phyloP scores from a whole-genome alignment of 2,329 filamentous ascomycete genomes.

The Trematosphaeria pertusa region DNA sequence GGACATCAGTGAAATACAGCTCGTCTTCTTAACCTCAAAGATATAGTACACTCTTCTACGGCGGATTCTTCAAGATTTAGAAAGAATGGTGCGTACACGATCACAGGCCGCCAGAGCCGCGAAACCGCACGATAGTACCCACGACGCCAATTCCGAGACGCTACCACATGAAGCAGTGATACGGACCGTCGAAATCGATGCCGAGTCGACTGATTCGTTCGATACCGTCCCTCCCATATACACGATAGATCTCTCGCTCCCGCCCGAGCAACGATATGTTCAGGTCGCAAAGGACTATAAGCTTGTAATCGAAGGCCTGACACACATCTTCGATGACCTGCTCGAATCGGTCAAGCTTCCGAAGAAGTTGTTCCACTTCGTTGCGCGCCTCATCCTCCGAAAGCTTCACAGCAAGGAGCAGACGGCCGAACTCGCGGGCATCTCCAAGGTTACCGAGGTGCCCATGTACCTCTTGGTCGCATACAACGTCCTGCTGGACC shows the following conservation, averaged over 20 bases:
- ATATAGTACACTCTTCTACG: too few relatives aligned
- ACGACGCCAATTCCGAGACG: too few relatives aligned
- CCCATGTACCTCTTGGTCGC: constrained; percentile 66
- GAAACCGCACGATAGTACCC: too few relatives aligned
- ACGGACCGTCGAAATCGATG: not conserved
- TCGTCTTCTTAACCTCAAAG: too few relatives aligned
- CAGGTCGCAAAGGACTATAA: constrained; percentile 57
- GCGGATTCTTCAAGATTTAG: too few relatives aligned
- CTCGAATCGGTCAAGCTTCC: constrained; percentile 38
- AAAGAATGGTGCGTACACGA: too few relatives aligned
- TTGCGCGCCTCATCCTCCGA: constrained; percentile 58
- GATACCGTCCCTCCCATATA: constrained; percentile 44
- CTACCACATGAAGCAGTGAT: not conserved
- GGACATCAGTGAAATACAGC: too few relatives aligned
- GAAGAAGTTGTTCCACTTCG: constrained; percentile 20
- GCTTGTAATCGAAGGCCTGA: constrained; percentile 52
- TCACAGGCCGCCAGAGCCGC: not conserved
- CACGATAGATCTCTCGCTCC: constrained; percentile 62
- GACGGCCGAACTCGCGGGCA: constrained; percentile 66
- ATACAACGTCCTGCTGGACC: constrained; percentile 69
- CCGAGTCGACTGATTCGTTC: not conserved
- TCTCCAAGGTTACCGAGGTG: constrained; percentile 59
- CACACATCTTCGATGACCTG: constrained; percentile 60
- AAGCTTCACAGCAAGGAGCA: constrained; percentile 63
- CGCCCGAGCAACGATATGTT: constrained; percentile 60